Evolutionary conservation across 1,284 basidiomycete species (phyloP), one percentile per base, ranked within the genome.

Genomic region (Violaceomyces palustris): DNA sequence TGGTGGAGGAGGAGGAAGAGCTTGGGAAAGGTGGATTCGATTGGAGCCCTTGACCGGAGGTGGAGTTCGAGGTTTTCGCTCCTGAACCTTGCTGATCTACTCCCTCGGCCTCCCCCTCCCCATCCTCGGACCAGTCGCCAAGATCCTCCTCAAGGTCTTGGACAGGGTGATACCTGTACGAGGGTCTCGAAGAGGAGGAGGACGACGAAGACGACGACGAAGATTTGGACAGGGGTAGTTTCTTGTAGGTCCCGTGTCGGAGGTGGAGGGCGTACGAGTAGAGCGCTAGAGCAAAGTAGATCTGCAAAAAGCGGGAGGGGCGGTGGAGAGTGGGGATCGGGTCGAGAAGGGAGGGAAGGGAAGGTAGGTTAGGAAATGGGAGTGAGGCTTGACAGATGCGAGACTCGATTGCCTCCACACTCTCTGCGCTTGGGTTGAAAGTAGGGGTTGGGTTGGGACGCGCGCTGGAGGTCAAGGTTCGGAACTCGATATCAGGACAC

Each of bases 241-340:
- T 78, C 63, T 87, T 85, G 73, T 94, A 97, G 11, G 89, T 87
- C 35, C 88, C 88, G 67, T 86, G 86, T 28, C 92, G 86, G 35
- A 98, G 83, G 74, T 97, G 93, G 1, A 84, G 79, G 3, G 92
- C 91, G 74, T 89, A 97, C 9, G 93, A 96, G 75, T 97, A 98
- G 26, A 98, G 77, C 28, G 93, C 76, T 24, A 88, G 76, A 28
- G 87, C 86, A 75, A 97, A 92, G 78, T 96, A 98, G 57, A 94
- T 79, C 92, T 96, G 58, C 9, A 32, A 21, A n/a, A n/a, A n/a
- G n/a, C n/a, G n/a, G n/a, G n/a, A n/a, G n/a, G n/a, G n/a, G n/a
- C n/a, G n/a, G n/a, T n/a, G n/a, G n/a, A n/a, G n/a, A n/a, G n/a
- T n/a, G n/a, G n/a, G n/a, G n/a, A n/a, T n/a, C n/a, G n/a, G n/a